phyloP scores from a whole-genome alignment of 2,329 filamentous ascomycete species.

The Pyrenochaeta sp. region DNA sequence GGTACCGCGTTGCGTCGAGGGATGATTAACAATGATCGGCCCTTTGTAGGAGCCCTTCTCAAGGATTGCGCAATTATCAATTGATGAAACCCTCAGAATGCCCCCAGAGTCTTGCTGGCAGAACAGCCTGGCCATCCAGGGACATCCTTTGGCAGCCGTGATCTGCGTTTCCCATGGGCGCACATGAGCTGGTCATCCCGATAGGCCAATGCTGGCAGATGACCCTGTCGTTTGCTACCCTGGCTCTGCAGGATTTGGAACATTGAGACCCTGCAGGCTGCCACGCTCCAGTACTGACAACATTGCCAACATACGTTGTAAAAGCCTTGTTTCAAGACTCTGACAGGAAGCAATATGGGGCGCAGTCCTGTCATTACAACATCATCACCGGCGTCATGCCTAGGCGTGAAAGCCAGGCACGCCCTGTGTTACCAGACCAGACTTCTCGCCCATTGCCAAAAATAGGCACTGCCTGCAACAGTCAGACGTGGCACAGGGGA shows the following conservation, averaged over 20 bases:
- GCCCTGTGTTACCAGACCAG: conserved; percentile 18
- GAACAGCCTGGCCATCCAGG: conserved; percentile 20
- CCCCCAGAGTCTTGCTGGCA: conserved; percentile 18
- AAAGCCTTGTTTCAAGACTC: conserved; percentile 35
- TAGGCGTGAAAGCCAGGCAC: conserved; percentile 10
- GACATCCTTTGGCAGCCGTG: conserved; percentile 33
- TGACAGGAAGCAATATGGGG: conserved; percentile 29
- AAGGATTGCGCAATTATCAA: conserved; percentile 5
- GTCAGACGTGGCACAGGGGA: conserved; percentile 1
- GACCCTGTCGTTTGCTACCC: conserved; percentile 37
- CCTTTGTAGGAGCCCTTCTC: conserved; percentile 1
- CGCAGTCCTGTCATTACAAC: conserved; percentile 35
- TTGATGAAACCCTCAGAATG: conserved; percentile 8
- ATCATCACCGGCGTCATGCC: conserved; percentile 27
- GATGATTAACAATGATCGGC: conserved; percentile 12
- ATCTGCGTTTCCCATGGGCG: conserved; percentile 37
- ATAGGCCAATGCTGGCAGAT: conserved; percentile 46
- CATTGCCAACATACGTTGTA: conserved; percentile 24
- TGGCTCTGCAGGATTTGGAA: conserved; percentile 25
- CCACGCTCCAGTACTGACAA: conserved; percentile 33
- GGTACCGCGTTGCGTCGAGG: conserved; percentile 6
- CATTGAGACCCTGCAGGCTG: conserved; percentile 44
- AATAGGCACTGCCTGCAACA: conserved; percentile 12
- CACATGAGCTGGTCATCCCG: conserved; percentile 32
- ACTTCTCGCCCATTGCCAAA: conserved; percentile 20